These are phyloP conservation scores for Xylaria sp. DNA, from an alignment of 2,329 filamentous ascomycete genomes.

Conservation along the genomic window DNA sequence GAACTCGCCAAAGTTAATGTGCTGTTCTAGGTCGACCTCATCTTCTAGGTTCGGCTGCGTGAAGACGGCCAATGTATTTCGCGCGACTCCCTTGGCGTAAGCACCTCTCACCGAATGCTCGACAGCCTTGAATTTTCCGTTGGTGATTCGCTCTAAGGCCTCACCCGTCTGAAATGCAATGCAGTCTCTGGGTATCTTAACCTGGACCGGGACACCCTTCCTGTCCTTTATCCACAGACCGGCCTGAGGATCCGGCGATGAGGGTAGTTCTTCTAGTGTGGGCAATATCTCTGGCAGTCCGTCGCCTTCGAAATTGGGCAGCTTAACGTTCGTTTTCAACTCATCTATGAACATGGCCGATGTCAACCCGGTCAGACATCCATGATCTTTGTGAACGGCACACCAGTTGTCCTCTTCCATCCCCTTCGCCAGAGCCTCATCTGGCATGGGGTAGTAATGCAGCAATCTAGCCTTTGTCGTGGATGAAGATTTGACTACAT, in stretches of 20 bases:
- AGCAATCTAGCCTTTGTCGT: slow-evolving; percentile 91
- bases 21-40: slow-evolving; percentile 74
- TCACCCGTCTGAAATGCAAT: slow-evolving; percentile 97
- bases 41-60: slow-evolving; percentile 94
- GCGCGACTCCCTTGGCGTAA: slow-evolving; percentile 69
- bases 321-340: slow-evolving; percentile 51
- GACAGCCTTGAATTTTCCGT: slow-evolving; percentile 91
- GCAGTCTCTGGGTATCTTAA: slow-evolving; percentile 89
- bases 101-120: slow-evolving; percentile 93
- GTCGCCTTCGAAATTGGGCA: slow-evolving; percentile 52
- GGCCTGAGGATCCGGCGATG: slow-evolving; percentile 82
- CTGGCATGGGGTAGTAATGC: slow-evolving; percentile 84
- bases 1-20: slow-evolving; percentile 79
- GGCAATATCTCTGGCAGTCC: slow-evolving; percentile 51
- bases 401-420: slow-evolving; percentile 88
- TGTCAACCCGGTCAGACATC: slow-evolving; percentile 92
- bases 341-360: slow-evolving; percentile 98
- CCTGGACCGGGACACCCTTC: slow-evolving; percentile 83
- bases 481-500: slow-evolving; percentile 83
- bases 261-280: slow-evolving; percentile 74
- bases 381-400: slow-evolving; percentile 88
- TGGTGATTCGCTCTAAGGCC: slow-evolving; percentile 88
- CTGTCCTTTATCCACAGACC: slow-evolving; percentile 96
- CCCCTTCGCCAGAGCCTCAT: slow-evolving; percentile 49
- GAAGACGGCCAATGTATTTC: slow-evolving; percentile 95